Percentiles rank a stretch among this genome's conserved stretches.
Evolutionary conservation across 805 yeast genomes (phyloP).

Genomic region (Saccharomycopsis javanensis): DNA sequence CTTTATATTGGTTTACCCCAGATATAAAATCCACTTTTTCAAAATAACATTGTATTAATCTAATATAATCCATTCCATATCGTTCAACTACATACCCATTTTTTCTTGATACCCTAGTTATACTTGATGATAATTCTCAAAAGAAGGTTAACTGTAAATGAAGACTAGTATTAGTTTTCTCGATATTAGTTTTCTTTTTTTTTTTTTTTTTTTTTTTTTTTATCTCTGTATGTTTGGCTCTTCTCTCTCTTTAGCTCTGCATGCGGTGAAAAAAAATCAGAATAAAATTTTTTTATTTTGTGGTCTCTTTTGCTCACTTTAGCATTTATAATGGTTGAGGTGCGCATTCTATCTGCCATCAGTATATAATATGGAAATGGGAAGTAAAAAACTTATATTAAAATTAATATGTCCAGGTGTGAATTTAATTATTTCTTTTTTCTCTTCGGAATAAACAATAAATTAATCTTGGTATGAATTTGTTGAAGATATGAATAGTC

Average conservation of each 20-base stretch:
- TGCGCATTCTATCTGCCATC: no score
- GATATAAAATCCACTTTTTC: neutral
- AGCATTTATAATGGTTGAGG: no score
- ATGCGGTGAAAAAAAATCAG: neutral
- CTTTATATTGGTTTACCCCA: no score
- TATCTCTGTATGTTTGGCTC: neutral
- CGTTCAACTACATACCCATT: conserved; percentile 22
- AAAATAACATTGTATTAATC: neutral
- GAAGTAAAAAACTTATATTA: no score
- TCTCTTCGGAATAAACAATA: no score
- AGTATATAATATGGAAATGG: no score
- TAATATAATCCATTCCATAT: neutral
- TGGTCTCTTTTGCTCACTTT: no score
- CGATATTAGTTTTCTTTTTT: conserved; percentile 2
- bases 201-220: conserved; percentile 4
- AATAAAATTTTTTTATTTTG: no score
- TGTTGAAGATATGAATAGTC: no score
- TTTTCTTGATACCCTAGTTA: conserved; percentile 13
- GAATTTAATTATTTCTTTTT: no score
- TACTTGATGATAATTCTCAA: conserved; percentile 3
- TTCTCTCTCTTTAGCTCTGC: neutral
- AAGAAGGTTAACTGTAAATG: neutral
- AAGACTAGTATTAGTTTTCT: neutral
- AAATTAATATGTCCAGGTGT: no score
- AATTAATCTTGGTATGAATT: no score